Evolutionary conservation across 2,329 filamentous ascomycete species (phyloP).

Genomic region (Trichoderma breve): DNA sequence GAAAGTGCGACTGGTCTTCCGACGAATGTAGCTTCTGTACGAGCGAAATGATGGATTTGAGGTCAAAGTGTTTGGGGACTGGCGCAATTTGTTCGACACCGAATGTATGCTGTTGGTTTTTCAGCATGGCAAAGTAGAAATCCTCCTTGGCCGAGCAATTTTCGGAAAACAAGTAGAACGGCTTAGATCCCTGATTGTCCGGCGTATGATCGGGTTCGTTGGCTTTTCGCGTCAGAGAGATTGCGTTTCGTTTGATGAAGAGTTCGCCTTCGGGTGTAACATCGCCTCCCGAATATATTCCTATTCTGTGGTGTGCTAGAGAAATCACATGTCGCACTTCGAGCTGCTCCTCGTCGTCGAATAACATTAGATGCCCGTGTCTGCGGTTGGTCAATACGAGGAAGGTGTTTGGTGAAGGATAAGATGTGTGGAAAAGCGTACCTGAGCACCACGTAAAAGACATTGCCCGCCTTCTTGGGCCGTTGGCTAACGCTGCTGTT

Average conservation of each 20-base stretch:
- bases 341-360: slow-evolving; percentile 90
- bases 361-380: slow-evolving; percentile 95
- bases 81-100: slow-evolving; percentile 55
- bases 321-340: slow-evolving; percentile 97
- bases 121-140: slow-evolving; percentile 90
- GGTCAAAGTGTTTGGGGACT: slow-evolving; percentile 71
- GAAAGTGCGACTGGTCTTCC: slow-evolving; percentile 83
- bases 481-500: slow-evolving; percentile 51
- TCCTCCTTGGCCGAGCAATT: slow-evolving; percentile 97
- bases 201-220: slow-evolving; percentile 54
- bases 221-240: slow-evolving; percentile 69
- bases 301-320: slow-evolving; percentile 80
- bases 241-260: slow-evolving; percentile 91
- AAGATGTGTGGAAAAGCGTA: slow-evolving; percentile 39
- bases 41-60: slow-evolving; percentile 81
- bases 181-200: slow-evolving; percentile 63
- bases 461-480: slow-evolving; percentile 71
- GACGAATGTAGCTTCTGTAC: slow-evolving; percentile 89
- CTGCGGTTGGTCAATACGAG: slow-evolving; percentile 42
- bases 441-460: slow-evolving; percentile 90
- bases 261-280: slow-evolving; percentile 85
- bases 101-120: slow-evolving; percentile 72
- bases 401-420: neutral
- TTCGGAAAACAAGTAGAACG: slow-evolving; percentile 92
- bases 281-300: slow-evolving; percentile 77